Percentiles rank a stretch among this genome's conserved stretches.
Evolutionary conservation across 352 stramenopile species (phyloP).

Genomic region (Globisporangium camurandrum): DNA sequence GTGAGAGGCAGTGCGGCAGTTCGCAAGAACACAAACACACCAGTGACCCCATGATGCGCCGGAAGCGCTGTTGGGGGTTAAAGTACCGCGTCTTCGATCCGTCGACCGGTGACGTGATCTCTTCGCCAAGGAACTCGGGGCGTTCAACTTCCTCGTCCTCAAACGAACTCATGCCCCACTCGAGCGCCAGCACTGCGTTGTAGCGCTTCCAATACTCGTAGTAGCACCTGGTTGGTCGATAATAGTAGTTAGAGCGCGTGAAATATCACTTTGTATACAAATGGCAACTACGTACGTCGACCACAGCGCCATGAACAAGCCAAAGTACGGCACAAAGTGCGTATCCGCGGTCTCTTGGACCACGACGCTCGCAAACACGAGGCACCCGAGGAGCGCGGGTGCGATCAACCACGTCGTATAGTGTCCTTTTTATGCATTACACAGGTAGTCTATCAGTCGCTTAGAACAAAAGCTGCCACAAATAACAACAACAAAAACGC

Average conservation of each 20-base stretch:
- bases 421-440: conserved; percentile 36
- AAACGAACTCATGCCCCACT: conserved; percentile 72
- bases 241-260: too few relatives aligned
- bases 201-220: conserved; percentile 82
- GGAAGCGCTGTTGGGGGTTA: conserved; percentile 48
- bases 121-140: conserved; percentile 63
- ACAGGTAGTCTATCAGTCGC: background rate
- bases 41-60: conserved; percentile 61
- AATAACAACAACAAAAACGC: conserved; percentile 1
- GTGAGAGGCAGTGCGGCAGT: background rate
- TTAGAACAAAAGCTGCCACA: background rate
- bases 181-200: conserved; percentile 56
- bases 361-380: conserved; percentile 84
- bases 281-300: conserved; percentile 28
- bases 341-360: conserved; percentile 48
- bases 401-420: conserved; percentile 93
- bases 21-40: conserved; percentile 12
- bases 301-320: conserved; percentile 81
- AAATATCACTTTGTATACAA: too few relatives aligned
- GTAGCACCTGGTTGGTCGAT: conserved; percentile 63
- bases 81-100: conserved; percentile 76
- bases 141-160: conserved; percentile 65
- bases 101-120: conserved; percentile 65
- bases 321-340: conserved; percentile 58
- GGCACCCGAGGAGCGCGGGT: conserved; percentile 80